A percentile compares a stretch with the other conserved stretches of the same genome.
Evolutionary conservation across 441 rosid species (phyloP).

Genomic region (Pelargonium fulgidum): DNA sequence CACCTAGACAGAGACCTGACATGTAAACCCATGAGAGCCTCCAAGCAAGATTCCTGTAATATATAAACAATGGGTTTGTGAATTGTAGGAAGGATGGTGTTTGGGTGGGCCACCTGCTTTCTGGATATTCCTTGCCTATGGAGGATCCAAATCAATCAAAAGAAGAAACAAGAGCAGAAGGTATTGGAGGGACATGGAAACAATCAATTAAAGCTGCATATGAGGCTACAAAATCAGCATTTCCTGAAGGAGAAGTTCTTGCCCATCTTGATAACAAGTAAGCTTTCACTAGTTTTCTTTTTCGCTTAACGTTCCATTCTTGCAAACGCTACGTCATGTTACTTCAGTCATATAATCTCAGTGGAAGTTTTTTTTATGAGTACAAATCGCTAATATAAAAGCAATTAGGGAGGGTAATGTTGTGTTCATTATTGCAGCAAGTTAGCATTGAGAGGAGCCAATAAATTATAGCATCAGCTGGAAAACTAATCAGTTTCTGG

Average conservation of each 20-base stretch:
- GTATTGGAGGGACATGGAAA: conserved; percentile 66
- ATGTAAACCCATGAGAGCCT: not conserved
- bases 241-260: conserved; percentile 63
- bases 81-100: conserved; percentile 55
- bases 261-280: conserved; percentile 90
- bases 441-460: too few species aligned
- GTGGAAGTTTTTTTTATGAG: not conserved
- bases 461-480: not conserved
- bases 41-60: not conserved
- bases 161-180: conserved; percentile 24
- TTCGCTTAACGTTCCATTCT: not conserved
- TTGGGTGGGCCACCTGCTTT: conserved; percentile 85
- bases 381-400: not conserved
- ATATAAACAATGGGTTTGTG: not conserved
- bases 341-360: not conserved
- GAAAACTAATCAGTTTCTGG: not conserved
- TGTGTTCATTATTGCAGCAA: too few species aligned
- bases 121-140: conserved; percentile 75
- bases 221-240: conserved; percentile 65
- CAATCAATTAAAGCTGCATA: conserved; percentile 58
- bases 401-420: conserved; percentile 3
- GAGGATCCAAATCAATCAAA: conserved; percentile 51
- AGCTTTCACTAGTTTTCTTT: conserved; percentile 14
- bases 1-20: not conserved
- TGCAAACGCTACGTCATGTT: not conserved